Evolutionary conservation across 768 basidiomycete species (phyloP).

Genomic region (Lanmaoa pseudosensibilis): DNA sequence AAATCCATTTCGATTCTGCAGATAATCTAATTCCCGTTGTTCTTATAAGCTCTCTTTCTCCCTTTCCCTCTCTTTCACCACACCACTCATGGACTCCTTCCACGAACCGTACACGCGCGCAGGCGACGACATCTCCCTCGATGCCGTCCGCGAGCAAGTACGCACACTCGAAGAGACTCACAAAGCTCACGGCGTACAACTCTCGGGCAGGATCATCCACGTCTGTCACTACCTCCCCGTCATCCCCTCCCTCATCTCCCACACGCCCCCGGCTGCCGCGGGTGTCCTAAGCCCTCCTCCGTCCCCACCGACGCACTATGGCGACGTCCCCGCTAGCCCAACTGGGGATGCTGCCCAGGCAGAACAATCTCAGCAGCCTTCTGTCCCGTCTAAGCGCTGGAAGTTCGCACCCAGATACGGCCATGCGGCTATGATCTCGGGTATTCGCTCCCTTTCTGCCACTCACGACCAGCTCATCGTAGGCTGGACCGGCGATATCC

Average conservation of each 20-base stretch:
- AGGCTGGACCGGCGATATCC: constrained; percentile 92
- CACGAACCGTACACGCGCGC: constrained; percentile 65
- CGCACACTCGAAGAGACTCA: constrained; percentile 70
- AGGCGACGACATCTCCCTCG: constrained; percentile 66
- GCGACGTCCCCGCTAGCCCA: constrained; percentile 47
- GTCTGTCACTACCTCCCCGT: constrained; percentile 90
- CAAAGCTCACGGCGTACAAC: constrained; percentile 62
- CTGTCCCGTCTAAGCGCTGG: constrained; percentile 51
- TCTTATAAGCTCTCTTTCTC: constrained; percentile 21
- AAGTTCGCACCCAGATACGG: constrained; percentile 77
- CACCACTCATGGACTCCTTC: constrained; percentile 64
- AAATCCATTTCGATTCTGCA: constrained; percentile 26
- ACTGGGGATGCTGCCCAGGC: constrained; percentile 10
- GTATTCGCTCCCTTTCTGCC: constrained; percentile 78
- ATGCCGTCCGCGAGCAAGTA: constrained; percentile 74
- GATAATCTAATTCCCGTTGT: constrained; percentile 27
- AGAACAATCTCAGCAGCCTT: no score
- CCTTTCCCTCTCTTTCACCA: background rate
- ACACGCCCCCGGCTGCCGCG: constrained; percentile 30
- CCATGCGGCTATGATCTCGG: constrained; percentile 93
- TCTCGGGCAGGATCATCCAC: constrained; percentile 89
- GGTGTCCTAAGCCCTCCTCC: constrained; percentile 73
- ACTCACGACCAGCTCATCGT: constrained; percentile 90
- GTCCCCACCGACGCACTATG: constrained; percentile 64
- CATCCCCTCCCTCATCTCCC: constrained; percentile 56